phyloP scores from a whole-genome alignment of 495 filamentous ascomycete species.

The Xylaria flabelliformis region DNA sequence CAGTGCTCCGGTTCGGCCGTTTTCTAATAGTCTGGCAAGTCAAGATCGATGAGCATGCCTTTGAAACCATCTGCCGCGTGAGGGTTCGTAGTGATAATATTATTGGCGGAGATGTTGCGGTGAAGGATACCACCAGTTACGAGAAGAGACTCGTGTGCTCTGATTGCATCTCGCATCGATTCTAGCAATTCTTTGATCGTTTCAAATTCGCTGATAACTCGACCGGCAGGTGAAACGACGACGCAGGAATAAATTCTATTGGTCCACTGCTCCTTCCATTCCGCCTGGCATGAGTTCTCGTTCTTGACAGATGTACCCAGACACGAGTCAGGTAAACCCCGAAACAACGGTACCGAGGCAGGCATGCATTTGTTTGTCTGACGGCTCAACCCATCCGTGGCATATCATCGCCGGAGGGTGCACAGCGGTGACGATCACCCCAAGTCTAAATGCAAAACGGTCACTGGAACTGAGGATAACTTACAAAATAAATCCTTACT shows the following conservation, averaged over 20 bases:
- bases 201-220: background rate
- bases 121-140: constrained; percentile 46
- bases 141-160: constrained; percentile 43
- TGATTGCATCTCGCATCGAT: constrained; percentile 1
- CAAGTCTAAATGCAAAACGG: too few relatives aligned
- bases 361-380: too few relatives aligned
- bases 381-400: too few relatives aligned
- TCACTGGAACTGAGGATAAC: too few relatives aligned
- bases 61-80: constrained; percentile 25
- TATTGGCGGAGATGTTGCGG: constrained; percentile 49
- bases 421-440: too few relatives aligned
- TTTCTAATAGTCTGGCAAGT: constrained; percentile 38
- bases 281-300: too few relatives aligned
- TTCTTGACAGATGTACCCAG: too few relatives aligned
- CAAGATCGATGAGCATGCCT: constrained; percentile 48
- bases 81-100: constrained; percentile 44
- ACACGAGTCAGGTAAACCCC: too few relatives aligned
- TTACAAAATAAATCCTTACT: too few relatives aligned
- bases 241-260: constrained; percentile 18
- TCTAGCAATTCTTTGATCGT: constrained; percentile 13
- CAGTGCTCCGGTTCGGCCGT: constrained; percentile 21
- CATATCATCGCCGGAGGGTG: too few relatives aligned
- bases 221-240: constrained; percentile 7
- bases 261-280: background rate
- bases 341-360: too few relatives aligned